Conservation (phyloP, 129 eudicot genomes). For the Flaveria brownii region DNA sequence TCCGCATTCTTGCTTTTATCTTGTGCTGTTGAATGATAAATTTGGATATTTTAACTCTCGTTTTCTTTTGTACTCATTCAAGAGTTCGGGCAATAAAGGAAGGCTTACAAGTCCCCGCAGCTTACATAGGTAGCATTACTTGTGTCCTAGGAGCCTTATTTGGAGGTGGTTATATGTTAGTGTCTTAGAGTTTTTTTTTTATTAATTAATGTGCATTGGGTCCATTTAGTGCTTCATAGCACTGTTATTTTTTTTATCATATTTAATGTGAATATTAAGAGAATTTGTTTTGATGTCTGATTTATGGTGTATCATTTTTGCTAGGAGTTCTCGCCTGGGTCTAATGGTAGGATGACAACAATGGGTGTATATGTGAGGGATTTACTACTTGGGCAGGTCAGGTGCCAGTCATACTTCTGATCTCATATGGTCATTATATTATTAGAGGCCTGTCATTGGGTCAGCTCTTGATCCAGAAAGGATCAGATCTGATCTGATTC, state of each 20-base stretch:
- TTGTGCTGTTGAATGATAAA: slow-evolving; percentile 6
- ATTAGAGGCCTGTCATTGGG: not conserved
- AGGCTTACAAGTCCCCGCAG: slow-evolving; percentile 25
- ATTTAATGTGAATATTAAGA: not conserved
- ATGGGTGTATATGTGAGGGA: slow-evolving; percentile 97
- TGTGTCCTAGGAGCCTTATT: slow-evolving; percentile 34
- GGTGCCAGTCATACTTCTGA: slow-evolving; percentile 42
- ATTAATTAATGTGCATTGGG: not conserved
- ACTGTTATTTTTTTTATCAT: not conserved
- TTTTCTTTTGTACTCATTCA: slow-evolving; percentile 42
- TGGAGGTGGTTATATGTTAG: slow-evolving; percentile 20
- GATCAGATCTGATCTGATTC: not conserved
- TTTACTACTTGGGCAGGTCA: slow-evolving; percentile 97
- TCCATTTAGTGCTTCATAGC: slow-evolving; percentile 21
- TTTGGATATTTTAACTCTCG: slow-evolving; percentile 33
- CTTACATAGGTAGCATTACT: slow-evolving; percentile 40
- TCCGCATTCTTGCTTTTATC: slow-evolving; percentile 14
- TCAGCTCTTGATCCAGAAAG: not conserved
- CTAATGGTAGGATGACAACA: slow-evolving; percentile 81
- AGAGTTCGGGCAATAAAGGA: slow-evolving; percentile 39
- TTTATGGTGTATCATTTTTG: slow-evolving; percentile 9
- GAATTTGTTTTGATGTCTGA: slow-evolving; percentile 9
- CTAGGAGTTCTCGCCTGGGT: slow-evolving; percentile 98
- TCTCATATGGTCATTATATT: not conserved
- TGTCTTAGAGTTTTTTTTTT: slow-evolving; percentile 21